Percentiles rank a stretch among this genome's conserved stretches.
Conservation (phyloP, 257 asterid species). For the Orobanche coerulescens region DNA sequence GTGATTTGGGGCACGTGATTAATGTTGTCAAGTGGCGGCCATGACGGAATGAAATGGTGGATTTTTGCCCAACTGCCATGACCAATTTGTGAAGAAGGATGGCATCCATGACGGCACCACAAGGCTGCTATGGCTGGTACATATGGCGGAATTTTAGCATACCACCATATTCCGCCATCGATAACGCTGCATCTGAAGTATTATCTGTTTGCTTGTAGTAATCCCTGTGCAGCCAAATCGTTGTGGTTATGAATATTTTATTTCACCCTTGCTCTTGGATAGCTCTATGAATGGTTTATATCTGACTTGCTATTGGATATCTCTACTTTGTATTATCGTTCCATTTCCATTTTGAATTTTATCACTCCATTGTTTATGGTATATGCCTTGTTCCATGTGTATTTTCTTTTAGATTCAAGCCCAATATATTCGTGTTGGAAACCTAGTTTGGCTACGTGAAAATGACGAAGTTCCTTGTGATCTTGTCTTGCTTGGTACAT, state of each 20-base stretch:
- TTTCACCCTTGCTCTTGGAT: neutral
- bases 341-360: too few relatives aligned
- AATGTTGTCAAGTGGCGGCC: too few relatives aligned
- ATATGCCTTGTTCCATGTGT: slow-evolving; percentile 18
- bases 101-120: too few relatives aligned
- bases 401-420: slow-evolving; percentile 64
- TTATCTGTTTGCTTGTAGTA: neutral
- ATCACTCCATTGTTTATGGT: neutral
- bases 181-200: neutral
- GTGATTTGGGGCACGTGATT: slow-evolving; percentile 11
- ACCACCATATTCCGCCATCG: too few relatives aligned
- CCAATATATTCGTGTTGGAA: slow-evolving; percentile 82
- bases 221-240: neutral
- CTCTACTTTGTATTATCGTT: neutral
- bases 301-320: neutral
- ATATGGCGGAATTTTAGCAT: too few relatives aligned
- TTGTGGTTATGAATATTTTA: neutral
- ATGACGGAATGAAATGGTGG: too few relatives aligned
- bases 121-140: too few relatives aligned
- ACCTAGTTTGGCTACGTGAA: slow-evolving; percentile 96
- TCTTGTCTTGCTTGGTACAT: slow-evolving; percentile 85
- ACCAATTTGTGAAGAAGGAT: too few relatives aligned
- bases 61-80: too few relatives aligned
- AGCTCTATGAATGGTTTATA: neutral
- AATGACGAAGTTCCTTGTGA: slow-evolving; percentile 99